Percentiles rank a stretch among this genome's conserved stretches.
These are phyloP conservation scores for Ogataea zsoltii DNA, from an alignment of 805 yeast species.

Conservation along the genomic window DNA sequence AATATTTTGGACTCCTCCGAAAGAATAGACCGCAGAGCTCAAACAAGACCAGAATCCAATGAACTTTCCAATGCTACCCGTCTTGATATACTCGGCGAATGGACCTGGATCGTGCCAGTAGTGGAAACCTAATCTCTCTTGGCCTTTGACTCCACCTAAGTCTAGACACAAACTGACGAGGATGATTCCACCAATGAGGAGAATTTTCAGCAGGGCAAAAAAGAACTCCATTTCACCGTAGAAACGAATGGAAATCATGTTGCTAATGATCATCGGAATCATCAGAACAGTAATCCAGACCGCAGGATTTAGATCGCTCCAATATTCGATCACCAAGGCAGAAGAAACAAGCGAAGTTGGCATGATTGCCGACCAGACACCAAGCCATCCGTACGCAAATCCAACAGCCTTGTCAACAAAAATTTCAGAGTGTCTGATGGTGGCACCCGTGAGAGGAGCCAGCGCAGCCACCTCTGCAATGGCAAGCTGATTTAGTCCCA, in stretches of 20 bases:
- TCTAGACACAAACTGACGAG: slow-evolving; percentile 52
- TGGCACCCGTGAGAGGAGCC: slow-evolving; percentile 57
- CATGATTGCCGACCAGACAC: slow-evolving; percentile 45
- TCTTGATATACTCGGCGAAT: slow-evolving; percentile 45
- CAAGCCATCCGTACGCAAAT: slow-evolving; percentile 51
- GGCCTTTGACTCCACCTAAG: slow-evolving; percentile 61
- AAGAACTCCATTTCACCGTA: slow-evolving; percentile 57
- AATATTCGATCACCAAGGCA: slow-evolving; percentile 53
- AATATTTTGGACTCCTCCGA: slow-evolving; percentile 46
- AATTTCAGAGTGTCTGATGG: slow-evolving; percentile 34
- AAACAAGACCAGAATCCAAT: slow-evolving; percentile 48
- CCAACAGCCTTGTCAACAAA: slow-evolving; percentile 51
- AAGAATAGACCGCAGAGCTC: slow-evolving; percentile 60
- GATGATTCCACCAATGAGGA: slow-evolving; percentile 60
- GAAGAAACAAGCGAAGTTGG: slow-evolving; percentile 62
- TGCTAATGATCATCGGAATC: slow-evolving; percentile 43
- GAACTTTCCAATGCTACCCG: slow-evolving; percentile 52
- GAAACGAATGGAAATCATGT: slow-evolving; percentile 49
- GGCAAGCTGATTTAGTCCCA: slow-evolving; percentile 53
- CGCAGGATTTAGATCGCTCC: slow-evolving; percentile 55
- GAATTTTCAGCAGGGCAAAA: slow-evolving; percentile 60
- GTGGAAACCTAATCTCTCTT: slow-evolving; percentile 40
- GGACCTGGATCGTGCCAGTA: slow-evolving; percentile 36
- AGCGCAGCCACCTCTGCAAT: slow-evolving; percentile 62
- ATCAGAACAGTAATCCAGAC: slow-evolving; percentile 58